phyloP scores from a whole-genome alignment of 805 yeast genomes.

The Yarrowia osloensis region DNA sequence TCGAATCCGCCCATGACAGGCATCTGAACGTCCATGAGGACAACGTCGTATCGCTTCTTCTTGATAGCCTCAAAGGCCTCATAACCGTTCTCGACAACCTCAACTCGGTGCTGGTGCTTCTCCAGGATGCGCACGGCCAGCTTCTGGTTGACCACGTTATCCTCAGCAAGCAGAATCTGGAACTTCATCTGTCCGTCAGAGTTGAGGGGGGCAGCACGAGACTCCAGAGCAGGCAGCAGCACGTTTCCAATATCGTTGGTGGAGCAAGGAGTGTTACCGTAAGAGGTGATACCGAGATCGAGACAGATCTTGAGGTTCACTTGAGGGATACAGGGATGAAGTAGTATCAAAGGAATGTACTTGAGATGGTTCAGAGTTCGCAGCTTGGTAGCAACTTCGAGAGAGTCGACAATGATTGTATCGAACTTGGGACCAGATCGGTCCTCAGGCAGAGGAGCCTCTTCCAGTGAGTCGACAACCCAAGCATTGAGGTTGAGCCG shows the following conservation, averaged over 20 bases:
- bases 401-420: conserved; percentile 77
- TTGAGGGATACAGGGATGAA: conserved; percentile 73
- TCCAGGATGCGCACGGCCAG: conserved; percentile 82
- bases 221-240: conserved; percentile 80
- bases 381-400: conserved; percentile 70
- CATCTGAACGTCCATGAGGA: conserved; percentile 93
- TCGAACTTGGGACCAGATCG: conserved; percentile 57
- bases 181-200: conserved; percentile 76
- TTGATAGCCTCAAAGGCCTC: conserved; percentile 79
- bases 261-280: conserved; percentile 87
- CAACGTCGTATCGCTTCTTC: conserved; percentile 70
- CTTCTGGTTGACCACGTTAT: conserved; percentile 83
- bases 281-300: conserved; percentile 82
- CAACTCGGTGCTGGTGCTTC: conserved; percentile 80
- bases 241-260: conserved; percentile 80
- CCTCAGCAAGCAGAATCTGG: conserved; percentile 79
- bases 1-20: conserved; percentile 95
- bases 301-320: conserved; percentile 79
- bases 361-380: conserved; percentile 74
- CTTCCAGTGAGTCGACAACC: conserved; percentile 57
- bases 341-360: conserved; percentile 78
- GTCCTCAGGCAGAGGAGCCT: conserved; percentile 52
- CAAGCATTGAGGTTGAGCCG: conserved; percentile 64
- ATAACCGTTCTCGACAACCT: conserved; percentile 82
- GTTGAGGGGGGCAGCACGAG: conserved; percentile 76